Evolutionary conservation across 2,329 filamentous ascomycete species (phyloP).

Genomic region (Pezicula rhizophila): DNA sequence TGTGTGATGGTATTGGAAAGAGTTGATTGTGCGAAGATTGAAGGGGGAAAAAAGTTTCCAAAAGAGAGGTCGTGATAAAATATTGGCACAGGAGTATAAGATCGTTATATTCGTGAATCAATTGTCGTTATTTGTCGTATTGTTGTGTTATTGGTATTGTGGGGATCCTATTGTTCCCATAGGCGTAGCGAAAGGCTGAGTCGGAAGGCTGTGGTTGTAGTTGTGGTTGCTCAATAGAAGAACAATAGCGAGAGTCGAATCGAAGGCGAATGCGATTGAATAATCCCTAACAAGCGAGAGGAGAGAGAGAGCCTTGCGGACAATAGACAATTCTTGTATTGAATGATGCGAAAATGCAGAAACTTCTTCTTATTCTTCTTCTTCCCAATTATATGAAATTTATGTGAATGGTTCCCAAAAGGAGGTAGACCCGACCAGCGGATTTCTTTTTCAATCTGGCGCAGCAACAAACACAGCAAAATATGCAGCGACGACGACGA

Average conservation of each 20-base stretch:
- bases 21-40: constrained; percentile 2
- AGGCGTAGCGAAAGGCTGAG: neutral
- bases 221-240: neutral
- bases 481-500: neutral
- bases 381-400: neutral
- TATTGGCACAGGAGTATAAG: neutral
- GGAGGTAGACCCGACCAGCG: constrained; percentile 1
- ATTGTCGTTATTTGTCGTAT: neutral
- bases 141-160: neutral
- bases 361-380: too few species aligned
- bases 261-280: too few species aligned
- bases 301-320: too few species aligned
- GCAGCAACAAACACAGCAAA: neutral
- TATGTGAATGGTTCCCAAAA: neutral
- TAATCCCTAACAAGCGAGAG: too few species aligned
- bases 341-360: too few species aligned
- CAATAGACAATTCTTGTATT: too few species aligned
- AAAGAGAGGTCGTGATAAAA: neutral
- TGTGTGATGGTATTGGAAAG: neutral
- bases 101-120: neutral
- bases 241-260: neutral
- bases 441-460: neutral
- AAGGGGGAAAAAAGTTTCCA: neutral
- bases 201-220: neutral
- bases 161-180: neutral